These are phyloP conservation scores for Baudoinia panamericana DNA, from an alignment of 495 filamentous ascomycete genomes.

Conservation along the genomic window DNA sequence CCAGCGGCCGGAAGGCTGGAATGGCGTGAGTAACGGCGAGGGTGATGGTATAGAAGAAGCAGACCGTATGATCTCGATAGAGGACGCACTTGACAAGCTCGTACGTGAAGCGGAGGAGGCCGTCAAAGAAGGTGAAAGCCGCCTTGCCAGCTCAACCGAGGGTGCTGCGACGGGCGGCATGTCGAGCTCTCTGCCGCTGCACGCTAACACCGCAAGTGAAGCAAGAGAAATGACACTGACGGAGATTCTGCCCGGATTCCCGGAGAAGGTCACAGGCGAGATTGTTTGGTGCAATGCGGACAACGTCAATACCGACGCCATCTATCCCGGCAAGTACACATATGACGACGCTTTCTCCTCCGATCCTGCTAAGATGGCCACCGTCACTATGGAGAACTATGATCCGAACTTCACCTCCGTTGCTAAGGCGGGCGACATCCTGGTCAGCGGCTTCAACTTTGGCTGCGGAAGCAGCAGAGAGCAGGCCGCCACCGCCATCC, in stretches of 20 bases:
- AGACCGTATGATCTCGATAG: constrained; percentile 48
- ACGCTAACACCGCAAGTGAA: not conserved
- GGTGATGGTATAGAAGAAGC: constrained; percentile 51
- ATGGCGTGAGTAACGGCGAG: constrained; percentile 55
- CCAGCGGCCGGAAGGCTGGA: constrained; percentile 49
- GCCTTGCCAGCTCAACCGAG: not conserved
- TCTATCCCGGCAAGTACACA: constrained; percentile 84
- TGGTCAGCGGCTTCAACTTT: constrained; percentile 84
- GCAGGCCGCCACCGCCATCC: constrained; percentile 79
- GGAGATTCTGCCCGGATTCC: constrained; percentile 58
- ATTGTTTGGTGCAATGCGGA: constrained; percentile 60
- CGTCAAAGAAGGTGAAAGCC: constrained; percentile 29
- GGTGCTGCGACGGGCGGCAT: not conserved
- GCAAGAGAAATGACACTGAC: constrained; percentile 27
- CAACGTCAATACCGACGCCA: constrained; percentile 66
- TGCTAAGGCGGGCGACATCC: constrained; percentile 56
- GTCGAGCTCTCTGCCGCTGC: not conserved
- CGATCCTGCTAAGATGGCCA: constrained; percentile 56
- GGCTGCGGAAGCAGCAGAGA: constrained; percentile 72
- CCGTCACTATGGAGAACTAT: constrained; percentile 89
- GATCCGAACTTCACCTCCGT: constrained; percentile 51
- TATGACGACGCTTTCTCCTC: constrained; percentile 72
- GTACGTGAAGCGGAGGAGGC: constrained; percentile 52
- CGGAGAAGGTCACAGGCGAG: constrained; percentile 49
- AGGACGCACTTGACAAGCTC: constrained; percentile 55